Evolutionary conservation across 192 early-diverging fungal genomes (phyloP).

Genomic region (Coemansia sp.): DNA sequence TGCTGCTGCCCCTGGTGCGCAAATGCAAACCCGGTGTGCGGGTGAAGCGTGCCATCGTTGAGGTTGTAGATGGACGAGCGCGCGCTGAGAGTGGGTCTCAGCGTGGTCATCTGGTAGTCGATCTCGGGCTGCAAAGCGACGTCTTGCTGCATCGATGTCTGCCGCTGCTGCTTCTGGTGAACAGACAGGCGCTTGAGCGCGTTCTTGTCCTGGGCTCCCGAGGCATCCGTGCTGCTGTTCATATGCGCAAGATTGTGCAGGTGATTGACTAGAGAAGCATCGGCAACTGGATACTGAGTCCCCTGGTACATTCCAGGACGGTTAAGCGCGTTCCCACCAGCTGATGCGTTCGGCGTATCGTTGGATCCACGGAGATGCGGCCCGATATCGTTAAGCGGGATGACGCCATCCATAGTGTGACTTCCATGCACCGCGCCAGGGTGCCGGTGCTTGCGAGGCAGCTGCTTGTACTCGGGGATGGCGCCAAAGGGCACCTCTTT

Average conservation of each 20-base stretch:
- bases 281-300: constrained; percentile 28
- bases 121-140: constrained; percentile 18
- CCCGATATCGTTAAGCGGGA: constrained; percentile 35
- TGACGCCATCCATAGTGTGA: constrained; percentile 42
- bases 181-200: not conserved
- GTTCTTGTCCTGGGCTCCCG: not conserved
- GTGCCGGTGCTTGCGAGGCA: constrained; percentile 12
- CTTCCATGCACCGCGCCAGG: not conserved
- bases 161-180: constrained; percentile 11
- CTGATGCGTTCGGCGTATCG: not conserved
- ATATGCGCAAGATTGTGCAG: constrained; percentile 41
- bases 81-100: constrained; percentile 21
- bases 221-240: constrained; percentile 1
- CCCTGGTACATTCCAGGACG: constrained; percentile 44
- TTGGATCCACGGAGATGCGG: constrained; percentile 1
- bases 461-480: constrained; percentile 30
- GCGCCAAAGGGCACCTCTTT: constrained; percentile 55
- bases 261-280: constrained; percentile 31
- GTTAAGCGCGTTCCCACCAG: constrained; percentile 23
- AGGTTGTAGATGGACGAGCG: constrained; percentile 50
- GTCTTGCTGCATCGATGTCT: constrained; percentile 18
- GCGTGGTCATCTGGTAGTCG: constrained; percentile 10
- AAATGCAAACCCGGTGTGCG: constrained; percentile 52
- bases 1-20: constrained; percentile 29
- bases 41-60: constrained; percentile 41